Conservation (phyloP, 768 basidiomycete genomes). For the Fistulinella prunicolor region DNA sequence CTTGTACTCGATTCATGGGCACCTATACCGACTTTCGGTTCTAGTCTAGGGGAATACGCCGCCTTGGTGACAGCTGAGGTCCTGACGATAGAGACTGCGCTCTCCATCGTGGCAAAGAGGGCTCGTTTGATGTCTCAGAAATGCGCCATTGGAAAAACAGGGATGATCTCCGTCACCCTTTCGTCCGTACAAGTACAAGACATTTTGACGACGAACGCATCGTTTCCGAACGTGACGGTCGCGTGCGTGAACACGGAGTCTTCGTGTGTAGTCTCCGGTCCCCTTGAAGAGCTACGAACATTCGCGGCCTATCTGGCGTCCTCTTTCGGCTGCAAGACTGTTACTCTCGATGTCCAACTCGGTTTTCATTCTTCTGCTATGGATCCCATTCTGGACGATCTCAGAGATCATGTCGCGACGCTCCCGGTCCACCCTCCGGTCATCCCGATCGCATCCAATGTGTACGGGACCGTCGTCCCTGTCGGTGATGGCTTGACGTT, state of each 20-base stretch:
- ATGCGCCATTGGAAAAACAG: slow-evolving; percentile 44
- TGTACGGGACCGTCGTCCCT: slow-evolving; percentile 49
- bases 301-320: slow-evolving; percentile 43
- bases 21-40: not conserved
- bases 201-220: slow-evolving; percentile 32
- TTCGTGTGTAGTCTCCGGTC: slow-evolving; percentile 61
- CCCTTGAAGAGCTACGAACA: slow-evolving; percentile 38
- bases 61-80: slow-evolving; percentile 65
- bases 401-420: slow-evolving; percentile 38
- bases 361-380: slow-evolving; percentile 70
- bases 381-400: slow-evolving; percentile 51
- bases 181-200: slow-evolving; percentile 32
- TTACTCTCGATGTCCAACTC: slow-evolving; percentile 51
- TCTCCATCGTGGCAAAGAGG: slow-evolving; percentile 55
- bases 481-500: slow-evolving; percentile 52
- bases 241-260: slow-evolving; percentile 62
- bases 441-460: slow-evolving; percentile 63
- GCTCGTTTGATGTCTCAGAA: slow-evolving; percentile 53
- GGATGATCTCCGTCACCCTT: slow-evolving; percentile 60
- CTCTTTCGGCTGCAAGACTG: slow-evolving; percentile 36
- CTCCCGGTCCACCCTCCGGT: slow-evolving; percentile 44
- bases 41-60: slow-evolving; percentile 73
- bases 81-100: slow-evolving; percentile 52
- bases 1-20: not conserved
- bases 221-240: slow-evolving; percentile 41